These are phyloP conservation scores for Fusarium sp. DNA, from an alignment of 2,329 filamentous ascomycete species.

Conservation along the genomic window DNA sequence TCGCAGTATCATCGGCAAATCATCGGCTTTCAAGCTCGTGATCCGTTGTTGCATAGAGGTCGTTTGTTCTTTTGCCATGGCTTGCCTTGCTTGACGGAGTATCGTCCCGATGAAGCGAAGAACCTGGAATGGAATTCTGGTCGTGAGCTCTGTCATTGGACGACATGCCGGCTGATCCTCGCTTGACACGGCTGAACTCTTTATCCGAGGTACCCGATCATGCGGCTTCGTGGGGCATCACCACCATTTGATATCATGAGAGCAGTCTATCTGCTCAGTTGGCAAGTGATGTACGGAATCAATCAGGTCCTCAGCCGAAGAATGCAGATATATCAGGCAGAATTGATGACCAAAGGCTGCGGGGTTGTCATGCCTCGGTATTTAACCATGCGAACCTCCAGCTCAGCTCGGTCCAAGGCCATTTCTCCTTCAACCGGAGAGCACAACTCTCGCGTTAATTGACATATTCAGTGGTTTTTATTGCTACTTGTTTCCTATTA, in stretches of 20 bases:
- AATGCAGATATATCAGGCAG: conserved; percentile 31
- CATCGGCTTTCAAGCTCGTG: background rate
- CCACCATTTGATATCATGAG: conserved; percentile 37
- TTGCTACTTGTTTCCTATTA: background rate
- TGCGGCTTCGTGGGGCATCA: conserved; percentile 39
- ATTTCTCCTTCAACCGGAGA: conserved; percentile 8
- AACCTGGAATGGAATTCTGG: conserved; percentile 1
- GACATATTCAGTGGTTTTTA: background rate
- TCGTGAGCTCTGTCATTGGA: conserved; percentile 12
- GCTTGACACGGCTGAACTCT: background rate
- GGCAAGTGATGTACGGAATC: conserved; percentile 25
- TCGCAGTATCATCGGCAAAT: background rate
- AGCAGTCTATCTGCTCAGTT: conserved; percentile 13
- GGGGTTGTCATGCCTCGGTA: conserved; percentile 15
- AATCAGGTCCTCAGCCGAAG: conserved; percentile 1
- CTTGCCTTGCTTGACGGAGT: conserved; percentile 21
- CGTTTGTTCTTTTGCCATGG: background rate
- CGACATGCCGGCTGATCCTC: conserved; percentile 8
- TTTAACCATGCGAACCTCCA: conserved; percentile 26
- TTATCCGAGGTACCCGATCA: conserved; percentile 1
- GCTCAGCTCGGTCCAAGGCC: background rate
- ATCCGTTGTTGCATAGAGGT: background rate
- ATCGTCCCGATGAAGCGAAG: conserved; percentile 36
- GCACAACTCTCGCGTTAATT: conserved; percentile 9
- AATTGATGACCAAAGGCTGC: conserved; percentile 21